These are phyloP conservation scores for Durotheca rogersii DNA, from an alignment of 495 filamentous ascomycete species.

Conservation along the genomic window DNA sequence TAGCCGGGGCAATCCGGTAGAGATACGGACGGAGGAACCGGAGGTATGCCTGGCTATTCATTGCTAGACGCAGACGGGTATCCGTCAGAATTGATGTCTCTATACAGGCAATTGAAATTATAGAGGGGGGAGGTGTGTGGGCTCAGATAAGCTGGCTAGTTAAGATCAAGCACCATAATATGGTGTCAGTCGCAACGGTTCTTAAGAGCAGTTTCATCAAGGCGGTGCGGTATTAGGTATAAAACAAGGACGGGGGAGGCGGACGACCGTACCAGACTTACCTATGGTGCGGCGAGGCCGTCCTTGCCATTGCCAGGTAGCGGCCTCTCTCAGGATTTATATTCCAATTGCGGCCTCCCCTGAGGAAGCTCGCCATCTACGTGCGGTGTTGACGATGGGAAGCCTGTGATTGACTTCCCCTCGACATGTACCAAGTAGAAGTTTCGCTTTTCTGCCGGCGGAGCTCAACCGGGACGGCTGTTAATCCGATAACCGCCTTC, in stretches of 20 bases:
- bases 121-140: conserved; percentile 30
- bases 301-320: background rate
- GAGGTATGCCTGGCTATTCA: conserved; percentile 42
- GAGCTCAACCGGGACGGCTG: conserved; percentile 3
- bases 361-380: no score
- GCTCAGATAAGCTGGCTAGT: conserved; percentile 50
- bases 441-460: conserved; percentile 14
- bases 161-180: conserved; percentile 60
- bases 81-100: no score
- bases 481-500: conserved; percentile 35
- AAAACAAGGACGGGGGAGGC: background rate
- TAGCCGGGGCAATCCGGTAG: conserved; percentile 37
- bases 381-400: background rate
- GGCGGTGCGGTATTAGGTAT: conserved; percentile 34
- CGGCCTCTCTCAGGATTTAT: no score
- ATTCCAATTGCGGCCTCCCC: no score
- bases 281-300: background rate
- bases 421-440: no score
- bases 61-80: conserved; percentile 31
- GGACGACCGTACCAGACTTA: background rate
- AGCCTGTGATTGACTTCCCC: no score
- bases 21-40: conserved; percentile 58
- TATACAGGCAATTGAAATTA: background rate
- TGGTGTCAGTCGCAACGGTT: conserved; percentile 97
- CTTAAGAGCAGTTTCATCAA: conserved; percentile 57